Evolutionary conservation across 169 alveolate species (phyloP), one percentile per base, ranked within the genome.

Genomic region (Plasmodium vinckei): DNA sequence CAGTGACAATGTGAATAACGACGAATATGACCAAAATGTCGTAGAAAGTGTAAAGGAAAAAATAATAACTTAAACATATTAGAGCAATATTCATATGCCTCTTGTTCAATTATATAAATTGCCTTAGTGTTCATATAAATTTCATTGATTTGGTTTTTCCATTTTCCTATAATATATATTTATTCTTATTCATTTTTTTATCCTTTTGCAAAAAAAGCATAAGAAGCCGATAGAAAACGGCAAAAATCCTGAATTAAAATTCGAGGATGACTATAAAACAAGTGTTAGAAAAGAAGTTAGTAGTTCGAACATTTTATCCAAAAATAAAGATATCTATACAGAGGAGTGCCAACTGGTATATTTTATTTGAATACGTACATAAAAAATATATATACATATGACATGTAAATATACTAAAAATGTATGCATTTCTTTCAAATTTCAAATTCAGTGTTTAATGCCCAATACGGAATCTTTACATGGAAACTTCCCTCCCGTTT

Each of bases 391-490:
- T 15, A 6, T 51, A 21, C 5, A 33, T 33, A 27, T 27, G 6
- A 4, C 42, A 33, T 33, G 42, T 33, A 33, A 33, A 33, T 33
- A 33, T 3, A 33, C 7, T 1, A 33, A 33, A 33, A 33, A 33
- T 33, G 21, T 51, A 51, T 10, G 6, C 5, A 51, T 51, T 51
- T 0, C 17, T 51, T 51, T 51, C 19, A 13, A 12, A 51, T 9
- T 51, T 0, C 1, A 12, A 44, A n/a, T 0, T 64, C 49, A 79
- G 89, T 79, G 89, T 47, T 61, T 79, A 67, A 79, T 79, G 89
- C 89, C 89, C 7, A 65, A 67, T 53, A 79, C 82, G 39, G 89
- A 79, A 33, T 79, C 89, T 12, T 39, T 79, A 9, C 89, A 79
- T 49, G 89, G 89, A 71, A 79, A 79, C 39, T 46, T 79, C 72